Evolutionary conservation across 208 protist genomes (phyloP).

Genomic region (Strigomonas culicis): DNA sequence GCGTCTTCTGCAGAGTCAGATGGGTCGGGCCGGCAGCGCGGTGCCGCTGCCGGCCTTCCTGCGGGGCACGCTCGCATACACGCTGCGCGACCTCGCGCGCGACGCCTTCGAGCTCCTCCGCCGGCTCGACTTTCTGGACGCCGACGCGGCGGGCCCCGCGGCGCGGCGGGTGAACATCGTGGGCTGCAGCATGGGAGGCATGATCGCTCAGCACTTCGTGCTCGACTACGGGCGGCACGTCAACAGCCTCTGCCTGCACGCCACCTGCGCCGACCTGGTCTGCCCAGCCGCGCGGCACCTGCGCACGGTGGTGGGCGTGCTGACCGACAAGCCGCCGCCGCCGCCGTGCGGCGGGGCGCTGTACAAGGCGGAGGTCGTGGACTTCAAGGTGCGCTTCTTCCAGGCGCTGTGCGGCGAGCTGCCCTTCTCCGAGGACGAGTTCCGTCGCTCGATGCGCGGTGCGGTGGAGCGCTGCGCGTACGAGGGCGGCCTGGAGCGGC

Average conservation of each 20-base stretch:
- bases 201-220: constrained; percentile 63
- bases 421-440: constrained; percentile 29
- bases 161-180: constrained; percentile 45
- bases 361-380: background rate
- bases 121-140: constrained; percentile 13
- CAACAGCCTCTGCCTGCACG: constrained; percentile 38
- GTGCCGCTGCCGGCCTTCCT: background rate
- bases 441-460: constrained; percentile 28
- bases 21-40: background rate
- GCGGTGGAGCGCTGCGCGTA: constrained; percentile 23
- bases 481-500: constrained; percentile 20
- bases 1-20: background rate
- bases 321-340: background rate
- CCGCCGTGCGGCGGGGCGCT: background rate
- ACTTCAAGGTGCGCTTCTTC: constrained; percentile 8
- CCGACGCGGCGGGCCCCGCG: constrained; percentile 8
- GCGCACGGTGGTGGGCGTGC: background rate
- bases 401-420: constrained; percentile 23
- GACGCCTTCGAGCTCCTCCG: constrained; percentile 61
- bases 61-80: constrained; percentile 22
- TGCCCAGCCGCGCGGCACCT: background rate
- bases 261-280: constrained; percentile 31
- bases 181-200: constrained; percentile 68
- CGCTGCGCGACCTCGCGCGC: constrained; percentile 51
- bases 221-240: constrained; percentile 45